A percentile compares a stretch with the other conserved stretches of the same genome.
Conservation (phyloP, 768 basidiomycete genomes). For the Crassisporium funariophilum region DNA sequence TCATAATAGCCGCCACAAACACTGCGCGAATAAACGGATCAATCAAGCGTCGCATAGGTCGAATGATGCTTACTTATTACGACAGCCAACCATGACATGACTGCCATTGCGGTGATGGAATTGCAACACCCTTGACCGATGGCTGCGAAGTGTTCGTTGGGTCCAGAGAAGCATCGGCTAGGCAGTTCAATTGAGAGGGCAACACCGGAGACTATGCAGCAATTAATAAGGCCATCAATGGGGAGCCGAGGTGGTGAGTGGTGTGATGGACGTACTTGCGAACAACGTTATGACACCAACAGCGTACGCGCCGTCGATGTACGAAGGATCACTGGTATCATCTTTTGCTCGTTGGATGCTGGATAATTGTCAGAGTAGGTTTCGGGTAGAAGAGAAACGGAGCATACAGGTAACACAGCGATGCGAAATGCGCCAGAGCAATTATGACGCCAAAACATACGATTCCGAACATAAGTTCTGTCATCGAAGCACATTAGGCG, state of each 20-base stretch:
- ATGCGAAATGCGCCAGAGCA: slow-evolving; percentile 31
- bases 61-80: slow-evolving; percentile 22
- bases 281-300: slow-evolving; percentile 29
- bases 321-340: slow-evolving; percentile 26
- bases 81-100: slow-evolving; percentile 27
- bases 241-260: background rate
- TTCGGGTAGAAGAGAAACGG: background rate
- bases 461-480: slow-evolving; percentile 31
- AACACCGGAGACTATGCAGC: slow-evolving; percentile 24
- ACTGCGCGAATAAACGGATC: slow-evolving; percentile 16
- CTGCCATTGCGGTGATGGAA: slow-evolving; percentile 30
- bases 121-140: slow-evolving; percentile 27
- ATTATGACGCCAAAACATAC: slow-evolving; percentile 26
- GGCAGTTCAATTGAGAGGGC: slow-evolving; percentile 29
- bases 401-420: slow-evolving; percentile 30
- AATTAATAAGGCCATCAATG: background rate
- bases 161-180: slow-evolving; percentile 26
- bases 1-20: slow-evolving; percentile 26
- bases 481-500: background rate
- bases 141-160: slow-evolving; percentile 22
- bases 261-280: slow-evolving; percentile 18
- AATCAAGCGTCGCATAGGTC: background rate
- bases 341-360: slow-evolving; percentile 31
- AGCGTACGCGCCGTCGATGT: slow-evolving; percentile 24
- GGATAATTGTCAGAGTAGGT: background rate